Evolutionary conservation across 2,329 filamentous ascomycete genomes (phyloP), one percentile per base, ranked within the genome.

Genomic region (Trichoderma asperellum): DNA sequence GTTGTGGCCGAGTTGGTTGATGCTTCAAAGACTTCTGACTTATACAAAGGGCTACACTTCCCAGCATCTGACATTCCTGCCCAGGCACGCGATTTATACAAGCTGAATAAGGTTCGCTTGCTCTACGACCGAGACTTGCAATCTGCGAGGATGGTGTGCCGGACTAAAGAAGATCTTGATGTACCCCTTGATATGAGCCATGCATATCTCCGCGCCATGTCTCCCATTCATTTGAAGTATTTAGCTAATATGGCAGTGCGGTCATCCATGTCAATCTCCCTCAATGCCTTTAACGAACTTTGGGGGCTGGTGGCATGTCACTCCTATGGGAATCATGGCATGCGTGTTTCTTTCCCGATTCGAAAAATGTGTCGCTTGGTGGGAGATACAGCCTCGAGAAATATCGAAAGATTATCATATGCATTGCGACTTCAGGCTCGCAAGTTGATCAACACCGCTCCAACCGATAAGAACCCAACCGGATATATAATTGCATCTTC

Each of bases 261-360:
- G n/a, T 93, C 93, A 0, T 97, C 93, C 72, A 97, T 97, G 93
- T 97, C 93, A 0, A 94, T 97, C 71, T 96, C 93, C 1, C 92
- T 97, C 75, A 96, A 93, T 72, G 92, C 92, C 0, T 96, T 96
- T 74, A 85, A 87, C 73, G 91, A 96, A 74, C 81, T 97, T 0
- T 97, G 94, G 94, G 94, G 94, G 0, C 81, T 97, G 34, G 93
- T 97, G 52, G 89, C 93, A 1, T 97, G 93, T 71, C 94, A 97
- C 76, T 88, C 91, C 0, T 97, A 97, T 74, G 93, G 92, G 0
- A 70, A 79, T 2, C 86, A 86, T 56, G 93, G 93, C 4, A 96
- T 96, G 92, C 87, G 94, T n/a, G 93, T 97, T 0, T 92, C 92
- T 0, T 97, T 97, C 75, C 93, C 94, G 0, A 94, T 97, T 60